Conservation (phyloP, 2,329 filamentous ascomycete genomes). For the Catunica adiposa region DNA sequence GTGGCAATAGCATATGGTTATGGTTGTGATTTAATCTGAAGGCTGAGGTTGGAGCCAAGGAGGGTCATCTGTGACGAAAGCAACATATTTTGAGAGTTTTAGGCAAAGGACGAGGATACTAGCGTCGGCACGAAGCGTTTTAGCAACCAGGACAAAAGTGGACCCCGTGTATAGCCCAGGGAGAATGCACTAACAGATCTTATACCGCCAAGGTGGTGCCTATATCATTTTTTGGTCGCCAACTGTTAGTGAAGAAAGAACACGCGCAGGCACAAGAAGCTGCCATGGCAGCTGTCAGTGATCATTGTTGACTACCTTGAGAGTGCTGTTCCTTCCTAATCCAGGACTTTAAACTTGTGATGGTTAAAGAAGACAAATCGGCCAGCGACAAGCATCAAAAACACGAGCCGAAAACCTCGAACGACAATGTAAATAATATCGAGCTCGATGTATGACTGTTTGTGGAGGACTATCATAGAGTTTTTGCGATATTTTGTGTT, state of each 20-base stretch:
- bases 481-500: too few species aligned
- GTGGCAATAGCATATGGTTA: neutral
- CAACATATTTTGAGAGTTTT: neutral
- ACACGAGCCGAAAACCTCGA: neutral
- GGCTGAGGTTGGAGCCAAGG: neutral
- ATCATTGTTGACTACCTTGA: neutral
- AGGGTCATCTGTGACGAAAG: conserved; percentile 5
- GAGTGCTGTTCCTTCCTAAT: conserved; percentile 6
- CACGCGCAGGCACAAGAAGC: neutral
- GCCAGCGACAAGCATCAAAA: neutral
- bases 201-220: too few species aligned
- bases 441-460: too few species aligned
- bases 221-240: too few species aligned
- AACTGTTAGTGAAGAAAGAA: neutral
- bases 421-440: too few species aligned
- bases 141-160: conserved; percentile 11
- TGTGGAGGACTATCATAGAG: too few species aligned
- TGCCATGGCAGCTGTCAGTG: neutral
- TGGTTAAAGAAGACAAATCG: neutral
- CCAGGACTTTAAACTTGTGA: neutral
- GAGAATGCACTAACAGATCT: neutral
- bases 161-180: neutral
- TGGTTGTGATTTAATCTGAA: neutral
- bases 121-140: conserved; percentile 13
- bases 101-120: conserved; percentile 9